These are phyloP conservation scores for Lactarius quietus DNA, from an alignment of 768 basidiomycete genomes.

Conservation along the genomic window DNA sequence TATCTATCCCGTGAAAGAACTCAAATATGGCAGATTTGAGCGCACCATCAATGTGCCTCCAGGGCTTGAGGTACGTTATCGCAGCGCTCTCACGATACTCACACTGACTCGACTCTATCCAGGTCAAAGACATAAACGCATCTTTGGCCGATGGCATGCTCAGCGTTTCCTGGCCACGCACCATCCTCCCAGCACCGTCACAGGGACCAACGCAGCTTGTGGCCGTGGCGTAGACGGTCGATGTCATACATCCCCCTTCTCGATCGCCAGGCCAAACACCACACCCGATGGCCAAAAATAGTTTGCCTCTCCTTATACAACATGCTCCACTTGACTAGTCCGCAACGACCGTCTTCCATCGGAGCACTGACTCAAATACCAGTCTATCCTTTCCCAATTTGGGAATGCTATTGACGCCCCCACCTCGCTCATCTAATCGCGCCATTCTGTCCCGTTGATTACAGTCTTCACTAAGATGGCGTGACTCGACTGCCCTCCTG, in stretches of 20 bases:
- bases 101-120: constrained; percentile 8
- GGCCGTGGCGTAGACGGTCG: constrained; percentile 5
- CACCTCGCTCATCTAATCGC: background rate
- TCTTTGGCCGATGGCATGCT: constrained; percentile 26
- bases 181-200: background rate
- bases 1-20: constrained; percentile 23
- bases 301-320: background rate
- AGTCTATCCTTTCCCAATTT: background rate
- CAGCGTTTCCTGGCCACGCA: constrained; percentile 26
- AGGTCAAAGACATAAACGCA: constrained; percentile 27
- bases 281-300: background rate
- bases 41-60: constrained; percentile 23
- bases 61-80: constrained; percentile 24
- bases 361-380: background rate
- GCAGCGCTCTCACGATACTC: background rate
- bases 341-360: background rate
- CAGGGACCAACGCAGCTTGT: constrained; percentile 3
- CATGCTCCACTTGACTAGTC: background rate
- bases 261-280: background rate
- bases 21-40: constrained; percentile 27
- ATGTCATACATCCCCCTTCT: background rate
- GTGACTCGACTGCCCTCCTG: constrained; percentile 2
- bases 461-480: background rate
- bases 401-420: background rate
- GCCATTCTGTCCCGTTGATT: background rate